Evolutionary conservation across 2,329 filamentous ascomycete species (phyloP).

Genomic region (Neonectria coccinea): DNA sequence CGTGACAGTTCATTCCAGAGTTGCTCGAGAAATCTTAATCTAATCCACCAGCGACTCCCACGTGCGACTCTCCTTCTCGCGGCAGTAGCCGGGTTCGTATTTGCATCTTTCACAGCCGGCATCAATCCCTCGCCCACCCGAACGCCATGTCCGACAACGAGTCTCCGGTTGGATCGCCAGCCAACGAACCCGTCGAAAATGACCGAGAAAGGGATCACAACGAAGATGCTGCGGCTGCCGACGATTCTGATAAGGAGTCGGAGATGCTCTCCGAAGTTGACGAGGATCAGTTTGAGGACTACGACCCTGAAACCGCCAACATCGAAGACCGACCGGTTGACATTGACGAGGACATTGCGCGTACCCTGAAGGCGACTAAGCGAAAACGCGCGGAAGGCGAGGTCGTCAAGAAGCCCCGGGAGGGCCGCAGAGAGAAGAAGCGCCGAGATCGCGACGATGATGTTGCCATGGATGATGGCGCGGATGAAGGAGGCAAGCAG

Average conservation of each 20-base stretch:
- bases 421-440: constrained; percentile 78
- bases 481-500: constrained; percentile 57
- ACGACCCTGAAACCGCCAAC: constrained; percentile 73
- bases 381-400: constrained; percentile 74
- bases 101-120: neutral
- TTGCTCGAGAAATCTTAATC: constrained; percentile 9
- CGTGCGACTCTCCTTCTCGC: neutral
- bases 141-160: constrained; percentile 60
- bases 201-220: constrained; percentile 54
- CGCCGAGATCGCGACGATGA: constrained; percentile 62
- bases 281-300: constrained; percentile 77
- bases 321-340: constrained; percentile 73
- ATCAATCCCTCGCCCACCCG: constrained; percentile 10
- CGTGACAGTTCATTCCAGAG: constrained; percentile 10
- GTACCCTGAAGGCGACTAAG: constrained; percentile 73
- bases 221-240: constrained; percentile 45
- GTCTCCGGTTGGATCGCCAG: constrained; percentile 55
- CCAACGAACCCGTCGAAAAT: constrained; percentile 53
- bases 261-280: constrained; percentile 76
- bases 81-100: neutral
- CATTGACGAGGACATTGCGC: constrained; percentile 74
- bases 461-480: constrained; percentile 58
- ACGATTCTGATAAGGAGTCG: constrained; percentile 65
- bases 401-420: constrained; percentile 78
- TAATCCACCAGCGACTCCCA: neutral